Percentiles rank a stretch among this genome's conserved stretches.
Conservation (phyloP, 163 green algal genomes). For the Trebouxiophyceae sp. region DNA sequence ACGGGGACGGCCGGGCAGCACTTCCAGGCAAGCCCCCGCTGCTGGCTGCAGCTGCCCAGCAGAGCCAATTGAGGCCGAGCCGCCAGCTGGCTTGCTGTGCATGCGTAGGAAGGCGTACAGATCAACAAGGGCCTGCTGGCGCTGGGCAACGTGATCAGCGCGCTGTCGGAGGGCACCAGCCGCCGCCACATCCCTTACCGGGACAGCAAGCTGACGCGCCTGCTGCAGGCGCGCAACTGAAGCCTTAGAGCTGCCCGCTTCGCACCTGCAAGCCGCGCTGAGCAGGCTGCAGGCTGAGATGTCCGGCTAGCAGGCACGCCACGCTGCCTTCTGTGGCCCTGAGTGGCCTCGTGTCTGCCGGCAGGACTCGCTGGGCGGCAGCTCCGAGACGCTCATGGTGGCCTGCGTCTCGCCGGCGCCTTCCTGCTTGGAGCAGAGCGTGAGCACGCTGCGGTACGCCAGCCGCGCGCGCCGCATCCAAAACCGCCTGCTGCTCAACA, state of each 20-base stretch:
- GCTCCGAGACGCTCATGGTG: constrained; percentile 27
- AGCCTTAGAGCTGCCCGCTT: too few species aligned
- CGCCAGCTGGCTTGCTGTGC: too few species aligned
- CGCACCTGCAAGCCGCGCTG: not conserved
- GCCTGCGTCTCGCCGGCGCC: constrained; percentile 14
- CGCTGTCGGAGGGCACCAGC: constrained; percentile 60
- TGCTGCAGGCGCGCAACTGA: constrained; percentile 74
- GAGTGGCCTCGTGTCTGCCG: too few species aligned
- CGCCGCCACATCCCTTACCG: constrained; percentile 57
- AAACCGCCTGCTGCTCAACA: constrained; percentile 42
- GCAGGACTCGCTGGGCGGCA: constrained; percentile 23
- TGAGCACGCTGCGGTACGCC: constrained; percentile 38
- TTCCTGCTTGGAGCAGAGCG: constrained; percentile 22
- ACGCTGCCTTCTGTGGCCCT: not conserved
- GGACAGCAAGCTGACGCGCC: constrained; percentile 85
- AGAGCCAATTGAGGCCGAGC: too few species aligned
- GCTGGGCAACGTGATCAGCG: constrained; percentile 94
- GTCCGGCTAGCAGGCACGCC: not conserved
- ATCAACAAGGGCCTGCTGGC: constrained; percentile 93
- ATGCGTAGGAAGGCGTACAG: constrained; percentile 9
- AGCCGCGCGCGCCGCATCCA: constrained; percentile 39
- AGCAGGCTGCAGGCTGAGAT: not conserved
- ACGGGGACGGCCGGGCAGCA: constrained; percentile 76
- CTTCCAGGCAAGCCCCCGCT: too few species aligned
- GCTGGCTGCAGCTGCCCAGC: too few species aligned